Percentiles rank a stretch among this genome's conserved stretches.
These are phyloP conservation scores for Hortiboletus campestris DNA, from an alignment of 768 basidiomycete genomes.

Conservation along the genomic window DNA sequence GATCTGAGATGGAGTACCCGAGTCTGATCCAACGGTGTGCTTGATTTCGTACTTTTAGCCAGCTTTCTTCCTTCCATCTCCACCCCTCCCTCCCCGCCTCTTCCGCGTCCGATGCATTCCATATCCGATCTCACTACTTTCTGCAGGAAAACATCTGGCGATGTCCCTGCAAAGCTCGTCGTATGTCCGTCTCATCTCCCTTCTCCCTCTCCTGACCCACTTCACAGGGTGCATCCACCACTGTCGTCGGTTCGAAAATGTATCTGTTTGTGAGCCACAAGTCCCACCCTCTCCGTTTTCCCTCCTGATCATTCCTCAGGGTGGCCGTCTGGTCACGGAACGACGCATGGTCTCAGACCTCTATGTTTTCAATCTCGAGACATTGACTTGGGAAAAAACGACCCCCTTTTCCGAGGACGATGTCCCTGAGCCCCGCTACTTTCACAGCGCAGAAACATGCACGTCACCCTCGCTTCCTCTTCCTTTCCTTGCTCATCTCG, in stretches of 20 bases:
- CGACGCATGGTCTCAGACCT: conserved; percentile 89
- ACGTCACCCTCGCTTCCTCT: conserved; percentile 19
- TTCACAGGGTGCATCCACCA: conserved; percentile 84
- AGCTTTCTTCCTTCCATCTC: conserved; percentile 8
- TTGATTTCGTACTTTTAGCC: conserved; percentile 22
- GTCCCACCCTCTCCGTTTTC: neutral
- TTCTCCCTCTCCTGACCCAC: neutral
- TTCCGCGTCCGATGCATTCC: conserved; percentile 54
- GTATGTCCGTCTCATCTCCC: conserved; percentile 44
- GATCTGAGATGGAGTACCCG: conserved; percentile 30
- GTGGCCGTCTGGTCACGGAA: conserved; percentile 82
- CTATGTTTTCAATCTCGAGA: conserved; percentile 83
- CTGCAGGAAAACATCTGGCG: conserved; percentile 77
- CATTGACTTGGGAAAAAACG: conserved; percentile 77
- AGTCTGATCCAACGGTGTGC: conserved; percentile 12
- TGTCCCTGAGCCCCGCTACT: conserved; percentile 84
- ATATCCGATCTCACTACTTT: conserved; percentile 89
- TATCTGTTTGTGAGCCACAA: conserved; percentile 74
- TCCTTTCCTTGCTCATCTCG: conserved; percentile 10
- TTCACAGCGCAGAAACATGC: conserved; percentile 91
- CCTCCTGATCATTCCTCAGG: conserved; percentile 42
- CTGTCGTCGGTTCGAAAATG: conserved; percentile 82
- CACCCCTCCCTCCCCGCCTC: neutral
- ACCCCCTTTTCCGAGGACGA: conserved; percentile 60
- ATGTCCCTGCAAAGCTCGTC: conserved; percentile 86